These are phyloP conservation scores for Sclerotinia spermophila DNA, from an alignment of 2,329 filamentous ascomycete genomes.

Conservation along the genomic window DNA sequence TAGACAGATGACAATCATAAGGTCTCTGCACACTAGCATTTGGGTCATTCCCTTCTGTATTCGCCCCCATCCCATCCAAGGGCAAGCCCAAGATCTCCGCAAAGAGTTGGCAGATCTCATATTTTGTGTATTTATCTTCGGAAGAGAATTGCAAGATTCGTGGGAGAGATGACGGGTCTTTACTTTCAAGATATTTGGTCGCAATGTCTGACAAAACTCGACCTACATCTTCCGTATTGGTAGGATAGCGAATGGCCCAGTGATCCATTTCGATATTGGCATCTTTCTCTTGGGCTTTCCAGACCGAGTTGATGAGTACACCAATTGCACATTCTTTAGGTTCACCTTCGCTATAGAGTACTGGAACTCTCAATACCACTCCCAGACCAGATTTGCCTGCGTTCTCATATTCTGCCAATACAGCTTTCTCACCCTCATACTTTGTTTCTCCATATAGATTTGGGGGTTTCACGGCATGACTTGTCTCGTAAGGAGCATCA, in stretches of 20 bases:
- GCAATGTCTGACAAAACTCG: conserved; percentile 68
- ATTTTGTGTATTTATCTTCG: conserved; percentile 84
- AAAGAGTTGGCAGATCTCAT: conserved; percentile 77
- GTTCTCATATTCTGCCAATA: conserved; percentile 57
- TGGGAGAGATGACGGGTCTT: conserved; percentile 55
- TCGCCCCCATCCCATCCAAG: conserved; percentile 63
- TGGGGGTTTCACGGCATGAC: conserved; percentile 58
- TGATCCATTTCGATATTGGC: conserved; percentile 74
- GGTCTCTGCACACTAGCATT: conserved; percentile 71
- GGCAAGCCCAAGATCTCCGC: conserved; percentile 75
- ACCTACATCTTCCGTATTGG: conserved; percentile 82
- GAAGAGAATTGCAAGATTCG: conserved; percentile 78
- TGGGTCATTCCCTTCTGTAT: conserved; percentile 68
- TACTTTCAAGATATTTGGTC: conserved; percentile 58
- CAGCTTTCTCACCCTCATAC: conserved; percentile 65
- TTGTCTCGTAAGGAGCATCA: conserved; percentile 78
- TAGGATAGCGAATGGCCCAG: conserved; percentile 80
- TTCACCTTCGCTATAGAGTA: conserved; percentile 77
- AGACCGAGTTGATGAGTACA: conserved; percentile 70
- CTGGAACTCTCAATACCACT: conserved; percentile 74
- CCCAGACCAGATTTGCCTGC: conserved; percentile 52
- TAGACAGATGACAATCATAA: conserved; percentile 86
- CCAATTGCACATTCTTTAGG: conserved; percentile 80
- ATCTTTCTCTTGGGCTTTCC: conserved; percentile 64
- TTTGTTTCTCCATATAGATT: conserved; percentile 79